Percentiles rank a stretch among this genome's conserved stretches.
Evolutionary conservation across 2,329 filamentous ascomycete species (phyloP).

Genomic region (Geoglossum cookeanum): DNA sequence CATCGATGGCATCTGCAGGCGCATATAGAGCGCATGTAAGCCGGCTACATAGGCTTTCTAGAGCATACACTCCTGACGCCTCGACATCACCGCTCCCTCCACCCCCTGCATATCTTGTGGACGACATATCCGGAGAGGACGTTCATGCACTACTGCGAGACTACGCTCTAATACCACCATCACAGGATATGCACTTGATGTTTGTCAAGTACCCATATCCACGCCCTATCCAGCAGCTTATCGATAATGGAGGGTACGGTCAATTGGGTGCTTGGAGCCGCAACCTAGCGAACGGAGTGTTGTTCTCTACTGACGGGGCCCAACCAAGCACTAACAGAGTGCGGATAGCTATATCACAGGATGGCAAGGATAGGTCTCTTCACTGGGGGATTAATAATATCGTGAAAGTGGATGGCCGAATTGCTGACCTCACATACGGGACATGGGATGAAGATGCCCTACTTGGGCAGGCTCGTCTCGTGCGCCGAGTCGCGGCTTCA

Average conservation of each 20-base stretch:
- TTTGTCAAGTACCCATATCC: slow-evolving; percentile 19
- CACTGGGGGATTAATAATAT: slow-evolving; percentile 15
- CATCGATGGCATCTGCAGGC: slow-evolving; percentile 35
- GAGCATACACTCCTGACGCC: slow-evolving; percentile 22
- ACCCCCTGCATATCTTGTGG: slow-evolving; percentile 23
- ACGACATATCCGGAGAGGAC: slow-evolving; percentile 25
- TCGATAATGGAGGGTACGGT: slow-evolving; percentile 19
- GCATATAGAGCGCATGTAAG: slow-evolving; percentile 38
- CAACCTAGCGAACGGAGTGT: not conserved
- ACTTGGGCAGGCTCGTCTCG: slow-evolving; percentile 15
- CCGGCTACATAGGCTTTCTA: slow-evolving; percentile 30
- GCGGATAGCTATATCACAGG: slow-evolving; percentile 12
- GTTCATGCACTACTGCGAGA: slow-evolving; percentile 21
- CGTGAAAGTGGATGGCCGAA: not conserved
- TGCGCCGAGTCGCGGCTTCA: slow-evolving; percentile 3
- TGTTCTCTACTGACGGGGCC: slow-evolving; percentile 10
- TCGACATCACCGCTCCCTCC: slow-evolving; percentile 24
- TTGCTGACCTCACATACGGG: not conserved
- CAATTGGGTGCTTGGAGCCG: not conserved
- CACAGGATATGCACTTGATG: slow-evolving; percentile 18
- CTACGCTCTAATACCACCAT: slow-evolving; percentile 32
- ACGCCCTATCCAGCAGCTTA: slow-evolving; percentile 15
- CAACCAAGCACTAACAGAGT: not conserved
- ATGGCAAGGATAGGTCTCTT: slow-evolving; percentile 18
- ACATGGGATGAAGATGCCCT: not conserved